phyloP scores from a whole-genome alignment of 176 grass and related monocot genomes.

The Cenchrus purpureus region DNA sequence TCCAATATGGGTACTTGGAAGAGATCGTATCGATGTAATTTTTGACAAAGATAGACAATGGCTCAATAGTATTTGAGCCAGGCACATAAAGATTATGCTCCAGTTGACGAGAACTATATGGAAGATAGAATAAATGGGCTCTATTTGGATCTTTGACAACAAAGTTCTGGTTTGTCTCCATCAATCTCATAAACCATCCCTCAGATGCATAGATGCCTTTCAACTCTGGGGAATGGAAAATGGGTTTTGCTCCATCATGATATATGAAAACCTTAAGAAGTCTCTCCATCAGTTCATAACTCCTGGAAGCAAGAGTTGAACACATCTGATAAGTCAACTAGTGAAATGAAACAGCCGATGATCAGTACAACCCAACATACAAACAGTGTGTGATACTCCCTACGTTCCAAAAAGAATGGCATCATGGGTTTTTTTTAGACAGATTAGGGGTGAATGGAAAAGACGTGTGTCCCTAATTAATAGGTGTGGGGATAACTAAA shows the following conservation, averaged over 20 bases:
- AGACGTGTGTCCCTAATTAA: too few species aligned
- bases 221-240: slow-evolving; percentile 80
- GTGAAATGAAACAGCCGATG: neutral
- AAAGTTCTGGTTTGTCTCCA: slow-evolving; percentile 73
- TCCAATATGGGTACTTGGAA: slow-evolving; percentile 82
- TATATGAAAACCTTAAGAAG: slow-evolving; percentile 90
- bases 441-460: too few species aligned
- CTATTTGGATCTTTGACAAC: slow-evolving; percentile 67
- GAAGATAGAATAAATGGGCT: slow-evolving; percentile 83
- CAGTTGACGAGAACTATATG: slow-evolving; percentile 76
- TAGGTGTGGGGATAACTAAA: too few species aligned
- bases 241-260: slow-evolving; percentile 74
- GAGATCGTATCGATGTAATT: slow-evolving; percentile 80
- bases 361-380: neutral
- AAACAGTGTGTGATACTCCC: neutral
- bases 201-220: slow-evolving; percentile 93
- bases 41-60: slow-evolving; percentile 74
- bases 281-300: slow-evolving; percentile 90
- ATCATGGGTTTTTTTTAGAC: too few species aligned
- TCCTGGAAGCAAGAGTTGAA: slow-evolving; percentile 60
- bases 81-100: slow-evolving; percentile 80
- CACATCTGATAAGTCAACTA: slow-evolving; percentile 3
- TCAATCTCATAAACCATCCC: slow-evolving; percentile 97
- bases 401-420: too few species aligned
- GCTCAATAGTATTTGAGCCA: slow-evolving; percentile 65